These are phyloP conservation scores for Triadica sebifera DNA, from an alignment of 345 rosid species.

Conservation along the genomic window DNA sequence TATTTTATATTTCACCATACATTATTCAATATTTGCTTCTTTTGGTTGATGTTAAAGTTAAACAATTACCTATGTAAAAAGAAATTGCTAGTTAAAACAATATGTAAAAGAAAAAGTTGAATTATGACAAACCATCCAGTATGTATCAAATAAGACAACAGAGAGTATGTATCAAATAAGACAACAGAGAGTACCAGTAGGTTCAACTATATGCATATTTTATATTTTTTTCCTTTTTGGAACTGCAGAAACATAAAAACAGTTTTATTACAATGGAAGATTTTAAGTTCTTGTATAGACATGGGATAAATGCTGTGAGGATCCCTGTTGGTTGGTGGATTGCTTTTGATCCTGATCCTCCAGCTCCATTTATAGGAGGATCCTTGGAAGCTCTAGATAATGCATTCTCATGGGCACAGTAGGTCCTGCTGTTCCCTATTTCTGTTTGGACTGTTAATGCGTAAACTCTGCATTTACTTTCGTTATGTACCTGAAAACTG, in stretches of 20 bases:
- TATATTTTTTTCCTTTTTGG: background rate
- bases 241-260: slow-evolving; percentile 59
- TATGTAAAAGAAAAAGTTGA: background rate
- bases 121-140: background rate
- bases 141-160: slow-evolving; percentile 5
- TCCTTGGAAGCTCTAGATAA: slow-evolving; percentile 64
- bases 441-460: background rate
- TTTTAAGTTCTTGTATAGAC: slow-evolving; percentile 56
- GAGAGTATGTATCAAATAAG: no score
- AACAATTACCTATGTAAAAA: background rate
- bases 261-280: slow-evolving; percentile 54
- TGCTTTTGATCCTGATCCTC: slow-evolving; percentile 72
- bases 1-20: background rate
- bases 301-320: slow-evolving; percentile 66
- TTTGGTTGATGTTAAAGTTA: slow-evolving; percentile 4
- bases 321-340: slow-evolving; percentile 89
- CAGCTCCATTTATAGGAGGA: slow-evolving; percentile 63
- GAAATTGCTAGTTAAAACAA: background rate
- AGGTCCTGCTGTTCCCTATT: slow-evolving; percentile 30
- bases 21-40: background rate
- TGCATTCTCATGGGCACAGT: slow-evolving; percentile 77
- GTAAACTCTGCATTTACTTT: slow-evolving; percentile 4
- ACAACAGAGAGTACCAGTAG: background rate
- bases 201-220: background rate
- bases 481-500: slow-evolving; percentile 8